phyloP scores from a whole-genome alignment of 2,329 filamentous ascomycete genomes.

The Waltergamsia citrina region DNA sequence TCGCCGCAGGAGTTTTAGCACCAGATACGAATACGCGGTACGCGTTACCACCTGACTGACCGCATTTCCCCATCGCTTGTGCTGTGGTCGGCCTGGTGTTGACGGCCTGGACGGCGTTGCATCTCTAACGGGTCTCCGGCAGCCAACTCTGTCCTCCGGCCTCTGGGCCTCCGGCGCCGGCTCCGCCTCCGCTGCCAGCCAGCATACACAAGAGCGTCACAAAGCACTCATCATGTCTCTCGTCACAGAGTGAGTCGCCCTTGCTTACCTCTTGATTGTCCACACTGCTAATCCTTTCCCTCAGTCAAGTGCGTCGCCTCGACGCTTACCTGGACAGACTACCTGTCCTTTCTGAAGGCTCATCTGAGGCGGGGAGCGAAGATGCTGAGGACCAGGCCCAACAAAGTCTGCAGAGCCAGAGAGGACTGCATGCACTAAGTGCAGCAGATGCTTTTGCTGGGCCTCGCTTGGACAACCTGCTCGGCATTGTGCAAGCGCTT shows the following conservation, averaged over 20 bases:
- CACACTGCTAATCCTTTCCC: slow-evolving; percentile 2
- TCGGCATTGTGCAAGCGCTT: slow-evolving; percentile 59
- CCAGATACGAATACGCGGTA: too few relatives aligned
- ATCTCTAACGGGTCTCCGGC: too few relatives aligned
- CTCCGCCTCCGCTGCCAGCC: background rate
- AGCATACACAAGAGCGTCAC: too few relatives aligned
- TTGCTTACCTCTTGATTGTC: background rate
- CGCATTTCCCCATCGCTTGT: too few relatives aligned
- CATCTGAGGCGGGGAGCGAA: slow-evolving; percentile 28
- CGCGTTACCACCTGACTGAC: too few relatives aligned
- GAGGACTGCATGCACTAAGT: slow-evolving; percentile 21
- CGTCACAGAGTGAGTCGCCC: slow-evolving; percentile 33
- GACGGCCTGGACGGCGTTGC: too few relatives aligned
- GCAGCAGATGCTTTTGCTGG: slow-evolving; percentile 35
- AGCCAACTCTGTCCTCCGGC: too few relatives aligned
- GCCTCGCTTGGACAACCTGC: slow-evolving; percentile 50
- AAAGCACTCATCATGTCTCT: slow-evolving; percentile 28
- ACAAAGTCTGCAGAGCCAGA: too few relatives aligned
- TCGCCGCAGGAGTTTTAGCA: too few relatives aligned
- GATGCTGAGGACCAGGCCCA: slow-evolving; percentile 21
- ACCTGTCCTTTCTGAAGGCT: slow-evolving; percentile 26
- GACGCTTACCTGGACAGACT: slow-evolving; percentile 59
- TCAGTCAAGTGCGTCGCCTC: slow-evolving; percentile 51
- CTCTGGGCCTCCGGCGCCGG: too few relatives aligned
- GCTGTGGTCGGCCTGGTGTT: too few relatives aligned